Evolutionary conservation across 2,329 filamentous ascomycete species (phyloP).

Genomic region (Pseudogymnoascus sp.): DNA sequence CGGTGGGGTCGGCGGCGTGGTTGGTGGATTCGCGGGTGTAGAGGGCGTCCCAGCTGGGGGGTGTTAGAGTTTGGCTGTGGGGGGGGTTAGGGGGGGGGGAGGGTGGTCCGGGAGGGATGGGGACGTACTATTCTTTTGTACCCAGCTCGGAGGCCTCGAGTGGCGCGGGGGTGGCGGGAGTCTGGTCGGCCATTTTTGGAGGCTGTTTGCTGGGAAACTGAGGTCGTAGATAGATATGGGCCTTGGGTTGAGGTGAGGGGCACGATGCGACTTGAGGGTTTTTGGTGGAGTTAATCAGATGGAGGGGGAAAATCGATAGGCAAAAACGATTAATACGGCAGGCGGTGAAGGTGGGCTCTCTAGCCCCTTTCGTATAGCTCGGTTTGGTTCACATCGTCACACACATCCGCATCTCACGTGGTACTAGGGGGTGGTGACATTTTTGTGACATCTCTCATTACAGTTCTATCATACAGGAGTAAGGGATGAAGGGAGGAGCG

Average conservation of each 20-base stretch:
- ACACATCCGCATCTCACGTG: neutral
- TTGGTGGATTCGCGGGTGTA: conserved; percentile 66
- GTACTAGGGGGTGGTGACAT: neutral
- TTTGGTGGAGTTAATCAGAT: neutral
- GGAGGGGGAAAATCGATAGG: conserved; percentile 5
- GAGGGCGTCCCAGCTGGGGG: conserved; percentile 61
- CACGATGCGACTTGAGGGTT: neutral
- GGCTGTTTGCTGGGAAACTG: neutral
- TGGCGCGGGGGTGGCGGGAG: conserved; percentile 39
- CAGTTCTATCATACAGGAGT: neutral
- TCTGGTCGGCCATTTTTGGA: neutral
- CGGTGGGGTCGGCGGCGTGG: conserved; percentile 59
- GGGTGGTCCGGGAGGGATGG: neutral
- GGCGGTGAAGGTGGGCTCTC: neutral
- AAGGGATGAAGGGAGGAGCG: neutral
- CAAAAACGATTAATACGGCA: neutral
- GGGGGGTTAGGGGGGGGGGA: neutral
- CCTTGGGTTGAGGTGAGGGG: neutral
- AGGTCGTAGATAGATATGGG: neutral
- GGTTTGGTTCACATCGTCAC: neutral
- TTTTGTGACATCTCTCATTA: conserved; percentile 2
- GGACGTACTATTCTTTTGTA: conserved; percentile 76
- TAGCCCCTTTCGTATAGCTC: neutral
- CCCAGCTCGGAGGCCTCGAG: conserved; percentile 71
- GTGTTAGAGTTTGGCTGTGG: neutral